Conservation (phyloP, 2,329 filamentous ascomycete species). For the Fusarium humuli region DNA sequence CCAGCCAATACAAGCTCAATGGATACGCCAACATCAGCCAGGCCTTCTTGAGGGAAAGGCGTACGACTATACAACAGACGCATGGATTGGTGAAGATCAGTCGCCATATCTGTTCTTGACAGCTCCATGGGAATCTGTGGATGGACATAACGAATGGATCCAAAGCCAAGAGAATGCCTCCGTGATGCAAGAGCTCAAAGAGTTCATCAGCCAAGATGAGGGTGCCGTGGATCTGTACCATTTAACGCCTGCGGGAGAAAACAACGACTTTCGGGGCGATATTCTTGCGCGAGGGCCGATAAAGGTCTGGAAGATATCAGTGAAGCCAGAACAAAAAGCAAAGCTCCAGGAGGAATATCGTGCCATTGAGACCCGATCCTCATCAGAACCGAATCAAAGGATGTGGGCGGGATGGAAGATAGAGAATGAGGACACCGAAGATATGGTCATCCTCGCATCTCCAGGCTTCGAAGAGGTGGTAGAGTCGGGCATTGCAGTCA, state of each 20-base stretch:
- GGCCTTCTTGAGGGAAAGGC: conserved; percentile 47
- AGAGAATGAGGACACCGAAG: conserved; percentile 53
- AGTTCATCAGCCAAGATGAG: conserved; percentile 51
- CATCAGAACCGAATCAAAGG: conserved; percentile 46
- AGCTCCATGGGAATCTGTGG: conserved; percentile 58
- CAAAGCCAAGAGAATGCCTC: conserved; percentile 55
- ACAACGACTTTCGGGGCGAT: conserved; percentile 41
- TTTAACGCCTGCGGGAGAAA: conserved; percentile 50
- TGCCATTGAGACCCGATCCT: conserved; percentile 49
- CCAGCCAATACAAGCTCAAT: conserved; percentile 54
- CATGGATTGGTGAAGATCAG: conserved; percentile 52
- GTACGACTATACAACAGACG: conserved; percentile 51
- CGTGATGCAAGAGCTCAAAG: conserved; percentile 50
- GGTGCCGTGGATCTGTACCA: conserved; percentile 56
- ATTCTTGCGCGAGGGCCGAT: conserved; percentile 47
- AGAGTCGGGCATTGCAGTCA: conserved; percentile 43
- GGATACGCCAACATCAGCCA: conserved; percentile 54
- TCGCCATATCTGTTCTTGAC: conserved; percentile 56
- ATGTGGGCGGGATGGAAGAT: conserved; percentile 58
- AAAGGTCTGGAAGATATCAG: conserved; percentile 52
- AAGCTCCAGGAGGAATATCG: conserved; percentile 52
- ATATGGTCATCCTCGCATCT: conserved; percentile 57
- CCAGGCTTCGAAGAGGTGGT: conserved; percentile 53
- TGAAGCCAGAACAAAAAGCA: conserved; percentile 49
- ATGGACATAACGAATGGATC: conserved; percentile 58